A percentile compares a stretch with the other conserved stretches of the same genome.
Conservation (phyloP, 305 asterid species). For the Euphrasia arctica region DNA sequence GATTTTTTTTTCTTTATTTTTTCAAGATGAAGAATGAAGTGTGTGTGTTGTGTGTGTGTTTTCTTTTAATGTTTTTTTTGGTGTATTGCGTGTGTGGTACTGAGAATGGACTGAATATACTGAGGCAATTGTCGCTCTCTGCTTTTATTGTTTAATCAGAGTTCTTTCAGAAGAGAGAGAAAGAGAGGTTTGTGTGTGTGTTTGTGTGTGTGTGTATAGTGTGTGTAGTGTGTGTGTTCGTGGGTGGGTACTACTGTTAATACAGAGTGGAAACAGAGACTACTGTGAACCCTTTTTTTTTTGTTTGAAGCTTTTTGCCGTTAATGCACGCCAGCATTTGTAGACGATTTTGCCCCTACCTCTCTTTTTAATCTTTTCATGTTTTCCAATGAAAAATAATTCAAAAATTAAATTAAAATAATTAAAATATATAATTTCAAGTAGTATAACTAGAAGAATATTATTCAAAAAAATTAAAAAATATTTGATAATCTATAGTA, state of each 20-base stretch:
- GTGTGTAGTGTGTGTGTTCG: not conserved
- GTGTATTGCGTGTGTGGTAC: slow-evolving; percentile 23
- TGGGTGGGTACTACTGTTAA: slow-evolving; percentile 31
- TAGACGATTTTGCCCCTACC: slow-evolving; percentile 39
- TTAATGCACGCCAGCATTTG: slow-evolving; percentile 52
- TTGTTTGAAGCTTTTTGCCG: slow-evolving; percentile 41
- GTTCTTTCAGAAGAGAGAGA: slow-evolving; percentile 37
- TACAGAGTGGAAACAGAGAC: slow-evolving; percentile 41
- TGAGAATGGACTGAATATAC: slow-evolving; percentile 34
- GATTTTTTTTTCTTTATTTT: not conserved
- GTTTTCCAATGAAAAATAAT: no score
- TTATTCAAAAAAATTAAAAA: no score
- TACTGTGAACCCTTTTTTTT: slow-evolving; percentile 27
- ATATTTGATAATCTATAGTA: no score
- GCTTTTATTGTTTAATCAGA: slow-evolving; percentile 41
- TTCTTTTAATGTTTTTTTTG: slow-evolving; percentile 1
- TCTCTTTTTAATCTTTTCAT: not conserved
- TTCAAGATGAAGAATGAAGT: not conserved
- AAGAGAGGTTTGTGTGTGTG: slow-evolving; percentile 30
- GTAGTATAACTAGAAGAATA: no score
- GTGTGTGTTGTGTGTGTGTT: slow-evolving; percentile 17
- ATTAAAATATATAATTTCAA: no score
- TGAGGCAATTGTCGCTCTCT: slow-evolving; percentile 52
- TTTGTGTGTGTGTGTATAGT: slow-evolving; percentile 24
- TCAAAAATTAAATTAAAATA: no score